Base-by-base conservation (phyloP, 148 eudicot species). In the Suaeda aralocaspica region DNA sequence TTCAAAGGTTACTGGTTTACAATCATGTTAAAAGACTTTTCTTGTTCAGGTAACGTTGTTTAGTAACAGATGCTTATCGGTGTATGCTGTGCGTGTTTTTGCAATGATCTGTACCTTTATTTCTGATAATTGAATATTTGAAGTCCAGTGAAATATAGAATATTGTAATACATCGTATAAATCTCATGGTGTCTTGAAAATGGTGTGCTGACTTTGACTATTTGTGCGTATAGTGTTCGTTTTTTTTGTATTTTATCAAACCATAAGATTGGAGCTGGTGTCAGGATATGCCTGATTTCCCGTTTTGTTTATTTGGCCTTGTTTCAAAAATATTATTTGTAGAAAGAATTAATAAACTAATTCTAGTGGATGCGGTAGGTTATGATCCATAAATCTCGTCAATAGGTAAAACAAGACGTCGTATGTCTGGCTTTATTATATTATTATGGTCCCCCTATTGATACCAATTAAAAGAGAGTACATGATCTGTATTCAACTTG, bases 181-280 rank as follows among this genome's bases (percentile, higher is more conserved):
- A 21, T 52, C 10, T 39, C 34, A 53, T 34, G 59, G 2, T 24
- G 1, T 71, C 58, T 60, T 19, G 59, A 34, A 14, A 48, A 50
- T 30, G 5, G 28, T 44, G 45, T 65, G n/a, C 10, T 58, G 52
- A 55, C 56, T 73, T 63, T 72, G 64, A 52, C 52, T 50, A 18
- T 50, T 67, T 69, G 72, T 72, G 52, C 41, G 11, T 36, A 6
- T 24, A 31, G 9, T 50, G n/a, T n/a, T n/a, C 59, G 26, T 9
- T 50, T 69, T n/a, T 51, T 42, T n/a, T 63, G 24, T 41, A 24
- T 63, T 30, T 1, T n/a, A 22, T 46, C 16, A 48, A 6, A 57
- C 16, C 11, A 31, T n/a, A 3, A 29, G 16, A 36, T 16, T 36
- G 51, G 42, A 51, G 28, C 16, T 41, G 44, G 59, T 24, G 46